phyloP scores from a whole-genome alignment of 2,329 filamentous ascomycete species.

The Epichloe hybrida region DNA sequence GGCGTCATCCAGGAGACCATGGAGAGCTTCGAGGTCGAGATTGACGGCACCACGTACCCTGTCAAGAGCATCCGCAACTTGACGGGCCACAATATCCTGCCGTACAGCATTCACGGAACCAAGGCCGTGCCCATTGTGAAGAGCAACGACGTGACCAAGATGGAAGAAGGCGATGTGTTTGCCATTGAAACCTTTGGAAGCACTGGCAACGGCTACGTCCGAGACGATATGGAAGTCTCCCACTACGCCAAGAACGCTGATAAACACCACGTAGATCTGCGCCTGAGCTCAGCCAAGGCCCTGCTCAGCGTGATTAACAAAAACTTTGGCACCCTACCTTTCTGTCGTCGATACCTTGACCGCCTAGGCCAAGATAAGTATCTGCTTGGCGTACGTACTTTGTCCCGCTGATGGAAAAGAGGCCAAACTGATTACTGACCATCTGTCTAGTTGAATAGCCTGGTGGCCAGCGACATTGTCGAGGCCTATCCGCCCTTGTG shows the following conservation, averaged over 20 bases:
- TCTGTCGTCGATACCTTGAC: slow-evolving; percentile 82
- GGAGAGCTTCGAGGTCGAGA: slow-evolving; percentile 84
- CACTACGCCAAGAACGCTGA: slow-evolving; percentile 72
- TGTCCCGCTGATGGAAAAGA: neutral
- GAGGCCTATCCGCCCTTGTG: slow-evolving; percentile 81
- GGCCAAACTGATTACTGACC: neutral
- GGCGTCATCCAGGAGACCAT: slow-evolving; percentile 77
- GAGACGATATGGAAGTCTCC: slow-evolving; percentile 79
- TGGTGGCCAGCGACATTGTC: slow-evolving; percentile 72
- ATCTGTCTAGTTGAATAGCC: slow-evolving; percentile 56
- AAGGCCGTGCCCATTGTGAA: slow-evolving; percentile 95
- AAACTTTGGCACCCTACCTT: slow-evolving; percentile 89
- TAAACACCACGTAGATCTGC: slow-evolving; percentile 60
- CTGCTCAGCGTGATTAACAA: slow-evolving; percentile 84
- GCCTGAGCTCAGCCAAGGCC: slow-evolving; percentile 70
- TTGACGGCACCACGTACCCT: slow-evolving; percentile 64
- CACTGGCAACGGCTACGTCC: slow-evolving; percentile 77
- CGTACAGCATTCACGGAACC: slow-evolving; percentile 79
- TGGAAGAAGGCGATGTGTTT: slow-evolving; percentile 94
- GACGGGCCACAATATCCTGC: slow-evolving; percentile 80
- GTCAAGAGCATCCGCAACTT: slow-evolving; percentile 79
- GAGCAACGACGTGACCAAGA: slow-evolving; percentile 76
- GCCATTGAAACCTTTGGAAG: slow-evolving; percentile 94
- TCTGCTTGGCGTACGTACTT: slow-evolving; percentile 57
- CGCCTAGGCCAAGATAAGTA: slow-evolving; percentile 93